Evolutionary conservation across 2,329 filamentous ascomycete species (phyloP).

Genomic region (Laburnicola sp.): DNA sequence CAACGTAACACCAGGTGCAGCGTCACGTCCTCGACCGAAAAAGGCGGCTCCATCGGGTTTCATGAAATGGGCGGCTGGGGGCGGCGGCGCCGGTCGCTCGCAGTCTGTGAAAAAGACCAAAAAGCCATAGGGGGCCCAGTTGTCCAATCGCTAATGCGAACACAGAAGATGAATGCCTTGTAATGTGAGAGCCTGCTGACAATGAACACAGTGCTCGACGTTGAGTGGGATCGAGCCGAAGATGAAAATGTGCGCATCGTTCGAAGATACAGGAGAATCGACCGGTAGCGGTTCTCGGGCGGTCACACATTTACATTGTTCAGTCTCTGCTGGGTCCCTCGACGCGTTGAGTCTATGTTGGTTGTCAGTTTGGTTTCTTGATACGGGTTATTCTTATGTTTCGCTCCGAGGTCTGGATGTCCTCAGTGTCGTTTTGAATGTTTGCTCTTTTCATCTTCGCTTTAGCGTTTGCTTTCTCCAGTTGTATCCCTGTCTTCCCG

Average conservation of each 20-base stretch:
- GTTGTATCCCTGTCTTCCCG: conserved; percentile 5
- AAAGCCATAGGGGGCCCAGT: conserved; percentile 1
- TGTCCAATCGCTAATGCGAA: conserved; percentile 4
- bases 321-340: neutral
- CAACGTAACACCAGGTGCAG: conserved; percentile 2
- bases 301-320: neutral
- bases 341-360: conserved; percentile 3
- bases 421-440: conserved; percentile 23
- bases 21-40: neutral
- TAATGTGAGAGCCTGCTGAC: conserved; percentile 14
- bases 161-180: conserved; percentile 11
- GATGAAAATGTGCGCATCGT: conserved; percentile 12
- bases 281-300: neutral
- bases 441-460: conserved; percentile 28
- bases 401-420: conserved; percentile 10
- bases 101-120: conserved; percentile 9
- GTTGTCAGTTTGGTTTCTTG: neutral
- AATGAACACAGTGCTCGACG: conserved; percentile 12
- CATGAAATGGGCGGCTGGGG: conserved; percentile 17
- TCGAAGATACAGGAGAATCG: conserved; percentile 9
- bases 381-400: conserved; percentile 2
- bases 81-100: conserved; percentile 7
- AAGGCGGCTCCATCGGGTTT: conserved; percentile 6
- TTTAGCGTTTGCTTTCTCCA: conserved; percentile 11
- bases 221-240: conserved; percentile 9